These are phyloP conservation scores for Phaseolus coccineus DNA, from an alignment of 331 rosid species.

Conservation along the genomic window DNA sequence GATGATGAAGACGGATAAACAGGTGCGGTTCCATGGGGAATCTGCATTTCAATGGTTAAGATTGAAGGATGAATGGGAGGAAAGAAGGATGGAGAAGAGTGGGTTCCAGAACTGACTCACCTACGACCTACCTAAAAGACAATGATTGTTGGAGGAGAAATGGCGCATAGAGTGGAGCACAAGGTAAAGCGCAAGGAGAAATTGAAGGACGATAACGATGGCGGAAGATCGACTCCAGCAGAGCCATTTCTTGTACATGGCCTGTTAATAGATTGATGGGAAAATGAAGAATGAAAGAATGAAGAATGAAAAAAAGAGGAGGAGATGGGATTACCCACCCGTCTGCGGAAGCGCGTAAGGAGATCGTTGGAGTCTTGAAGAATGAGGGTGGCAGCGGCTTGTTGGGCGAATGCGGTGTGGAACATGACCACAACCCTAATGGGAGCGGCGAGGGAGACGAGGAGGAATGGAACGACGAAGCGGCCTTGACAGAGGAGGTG, in stretches of 20 bases:
- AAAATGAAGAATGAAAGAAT: too few relatives aligned
- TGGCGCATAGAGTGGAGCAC: slow-evolving; percentile 45
- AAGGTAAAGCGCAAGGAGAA: slow-evolving; percentile 66
- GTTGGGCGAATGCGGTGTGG: slow-evolving; percentile 36
- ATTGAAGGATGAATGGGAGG: background rate
- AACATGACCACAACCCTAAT: slow-evolving; percentile 25
- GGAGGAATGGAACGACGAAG: background rate
- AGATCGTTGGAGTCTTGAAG: slow-evolving; percentile 31
- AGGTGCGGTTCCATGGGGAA: slow-evolving; percentile 46
- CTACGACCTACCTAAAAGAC: slow-evolving; percentile 77
- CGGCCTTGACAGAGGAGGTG: slow-evolving; percentile 14
- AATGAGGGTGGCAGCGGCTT: slow-evolving; percentile 41
- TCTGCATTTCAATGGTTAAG: slow-evolving; percentile 50
- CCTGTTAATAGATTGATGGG: slow-evolving; percentile 42
- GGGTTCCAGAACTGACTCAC: slow-evolving; percentile 28
- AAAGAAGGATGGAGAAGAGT: background rate
- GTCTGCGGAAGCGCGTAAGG: slow-evolving; percentile 32
- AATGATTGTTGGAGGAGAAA: slow-evolving; percentile 48
- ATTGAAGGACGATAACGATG: slow-evolving; percentile 59
- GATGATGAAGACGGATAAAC: slow-evolving; percentile 54
- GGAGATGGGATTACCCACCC: background rate
- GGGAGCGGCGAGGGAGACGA: slow-evolving; percentile 9
- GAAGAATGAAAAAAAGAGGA: too few relatives aligned
- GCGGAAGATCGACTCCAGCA: slow-evolving; percentile 77
- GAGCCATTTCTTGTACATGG: slow-evolving; percentile 73